These are phyloP conservation scores for Crithidia bombi DNA, from an alignment of 208 protist species.

Conservation along the genomic window DNA sequence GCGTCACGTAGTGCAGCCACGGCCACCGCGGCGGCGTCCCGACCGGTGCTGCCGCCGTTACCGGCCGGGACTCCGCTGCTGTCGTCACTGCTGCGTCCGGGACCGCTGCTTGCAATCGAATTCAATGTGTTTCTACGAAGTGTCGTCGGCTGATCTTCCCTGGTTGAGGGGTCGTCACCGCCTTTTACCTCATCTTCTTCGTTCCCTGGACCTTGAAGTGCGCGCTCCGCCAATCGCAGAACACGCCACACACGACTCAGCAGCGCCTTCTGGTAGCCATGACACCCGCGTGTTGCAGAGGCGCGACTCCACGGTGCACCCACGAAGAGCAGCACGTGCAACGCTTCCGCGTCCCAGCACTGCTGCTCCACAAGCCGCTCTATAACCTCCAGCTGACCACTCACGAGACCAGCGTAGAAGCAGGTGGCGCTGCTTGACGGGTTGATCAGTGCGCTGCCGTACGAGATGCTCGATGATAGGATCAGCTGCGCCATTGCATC, in stretches of 20 bases:
- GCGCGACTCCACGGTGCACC: conserved; percentile 28
- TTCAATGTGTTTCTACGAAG: neutral
- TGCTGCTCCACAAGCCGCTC: conserved; percentile 55
- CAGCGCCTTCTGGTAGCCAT: conserved; percentile 26
- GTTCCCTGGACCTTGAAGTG: neutral
- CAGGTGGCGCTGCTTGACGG: conserved; percentile 38
- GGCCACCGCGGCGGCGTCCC: conserved; percentile 4
- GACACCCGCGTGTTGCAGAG: conserved; percentile 19
- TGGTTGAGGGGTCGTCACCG: neutral
- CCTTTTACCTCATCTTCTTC: neutral
- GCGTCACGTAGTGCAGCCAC: conserved; percentile 9
- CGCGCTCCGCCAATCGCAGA: conserved; percentile 24
- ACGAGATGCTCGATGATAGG: conserved; percentile 69
- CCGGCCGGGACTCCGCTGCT: no score
- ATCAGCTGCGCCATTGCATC: conserved; percentile 65
- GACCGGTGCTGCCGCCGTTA: neutral
- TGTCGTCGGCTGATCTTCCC: neutral
- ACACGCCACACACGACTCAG: conserved; percentile 22
- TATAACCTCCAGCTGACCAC: conserved; percentile 70
- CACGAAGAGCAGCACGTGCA: conserved; percentile 64
- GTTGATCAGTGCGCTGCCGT: conserved; percentile 47
- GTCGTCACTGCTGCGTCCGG: neutral
- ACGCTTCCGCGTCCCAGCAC: conserved; percentile 68
- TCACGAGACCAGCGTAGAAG: conserved; percentile 71
- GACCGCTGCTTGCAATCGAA: neutral